These are phyloP conservation scores for Pestalotiopsis sp. DNA, from an alignment of 2,329 filamentous ascomycete genomes.

Conservation along the genomic window DNA sequence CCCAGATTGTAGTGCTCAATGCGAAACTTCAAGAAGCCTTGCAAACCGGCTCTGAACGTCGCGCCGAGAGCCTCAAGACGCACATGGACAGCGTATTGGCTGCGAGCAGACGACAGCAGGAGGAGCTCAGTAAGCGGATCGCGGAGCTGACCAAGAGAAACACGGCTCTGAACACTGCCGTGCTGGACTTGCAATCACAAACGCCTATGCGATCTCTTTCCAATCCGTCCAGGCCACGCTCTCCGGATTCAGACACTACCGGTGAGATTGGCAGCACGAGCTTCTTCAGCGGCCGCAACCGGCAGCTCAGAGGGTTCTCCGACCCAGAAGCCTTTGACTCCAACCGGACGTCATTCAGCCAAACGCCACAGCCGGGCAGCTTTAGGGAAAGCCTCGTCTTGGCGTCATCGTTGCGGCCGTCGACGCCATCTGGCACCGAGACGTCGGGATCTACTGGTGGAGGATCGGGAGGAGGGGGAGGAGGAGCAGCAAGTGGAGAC, in stretches of 20 bases:
- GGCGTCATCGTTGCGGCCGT: constrained; percentile 31
- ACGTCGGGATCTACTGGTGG: constrained; percentile 23
- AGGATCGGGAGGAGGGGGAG: background rate
- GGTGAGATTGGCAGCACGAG: constrained; percentile 34
- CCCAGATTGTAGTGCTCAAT: constrained; percentile 49
- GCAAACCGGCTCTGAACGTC: constrained; percentile 26
- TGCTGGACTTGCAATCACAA: constrained; percentile 47
- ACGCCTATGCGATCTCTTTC: constrained; percentile 22
- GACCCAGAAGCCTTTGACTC: constrained; percentile 44
- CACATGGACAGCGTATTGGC: constrained; percentile 47
- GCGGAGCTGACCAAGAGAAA: constrained; percentile 51
- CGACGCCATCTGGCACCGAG: constrained; percentile 37
- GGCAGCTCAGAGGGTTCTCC: constrained; percentile 42
- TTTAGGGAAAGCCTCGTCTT: constrained; percentile 22
- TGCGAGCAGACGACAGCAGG: constrained; percentile 53
- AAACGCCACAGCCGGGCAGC: constrained; percentile 41
- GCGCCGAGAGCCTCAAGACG: constrained; percentile 32
- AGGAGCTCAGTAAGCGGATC: constrained; percentile 54
- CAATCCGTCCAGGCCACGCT: constrained; percentile 16
- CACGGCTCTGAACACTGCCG: constrained; percentile 48
- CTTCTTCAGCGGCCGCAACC: constrained; percentile 36
- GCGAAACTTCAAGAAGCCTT: constrained; percentile 42
- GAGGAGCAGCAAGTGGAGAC: constrained; percentile 1
- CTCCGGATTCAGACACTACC: constrained; percentile 29
- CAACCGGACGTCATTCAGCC: constrained; percentile 36